phyloP scores from a whole-genome alignment of 495 filamentous ascomycete genomes.

The Daldinia bambusicola region DNA sequence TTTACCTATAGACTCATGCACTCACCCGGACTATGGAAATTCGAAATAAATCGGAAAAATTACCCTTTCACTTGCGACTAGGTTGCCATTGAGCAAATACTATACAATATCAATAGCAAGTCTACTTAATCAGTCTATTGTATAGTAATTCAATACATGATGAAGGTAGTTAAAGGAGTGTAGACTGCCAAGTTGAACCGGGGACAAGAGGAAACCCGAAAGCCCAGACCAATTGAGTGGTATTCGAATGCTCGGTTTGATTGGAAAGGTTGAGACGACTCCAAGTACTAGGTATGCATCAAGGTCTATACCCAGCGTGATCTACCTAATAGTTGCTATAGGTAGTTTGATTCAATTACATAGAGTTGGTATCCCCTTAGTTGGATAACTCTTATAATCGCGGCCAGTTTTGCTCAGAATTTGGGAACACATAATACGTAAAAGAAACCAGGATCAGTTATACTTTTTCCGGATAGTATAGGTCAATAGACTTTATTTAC shows the following conservation, averaged over 20 bases:
- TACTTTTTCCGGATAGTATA: too few species aligned
- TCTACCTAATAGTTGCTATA: too few species aligned
- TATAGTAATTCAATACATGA: background rate
- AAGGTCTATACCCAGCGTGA: background rate
- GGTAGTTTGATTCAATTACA: too few species aligned
- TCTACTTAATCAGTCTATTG: background rate
- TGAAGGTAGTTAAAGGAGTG: background rate
- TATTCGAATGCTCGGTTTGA: background rate
- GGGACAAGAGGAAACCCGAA: slow-evolving; percentile 1
- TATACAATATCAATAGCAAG: background rate
- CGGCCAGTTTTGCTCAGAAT: too few species aligned
- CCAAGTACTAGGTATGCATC: background rate
- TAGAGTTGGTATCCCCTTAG: too few species aligned
- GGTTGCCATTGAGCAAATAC: background rate
- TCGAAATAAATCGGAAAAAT: background rate
- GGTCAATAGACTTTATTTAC: background rate
- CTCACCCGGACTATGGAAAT: background rate
- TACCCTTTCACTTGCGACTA: background rate
- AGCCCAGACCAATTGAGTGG: background rate
- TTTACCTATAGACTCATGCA: background rate
- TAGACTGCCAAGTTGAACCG: background rate
- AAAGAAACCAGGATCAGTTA: too few species aligned
- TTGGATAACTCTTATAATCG: too few species aligned
- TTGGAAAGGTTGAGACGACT: background rate
- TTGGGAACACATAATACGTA: too few species aligned